Evolutionary conservation across 2,329 filamentous ascomycete genomes (phyloP).

Genomic region (Aspergillus sp.): DNA sequence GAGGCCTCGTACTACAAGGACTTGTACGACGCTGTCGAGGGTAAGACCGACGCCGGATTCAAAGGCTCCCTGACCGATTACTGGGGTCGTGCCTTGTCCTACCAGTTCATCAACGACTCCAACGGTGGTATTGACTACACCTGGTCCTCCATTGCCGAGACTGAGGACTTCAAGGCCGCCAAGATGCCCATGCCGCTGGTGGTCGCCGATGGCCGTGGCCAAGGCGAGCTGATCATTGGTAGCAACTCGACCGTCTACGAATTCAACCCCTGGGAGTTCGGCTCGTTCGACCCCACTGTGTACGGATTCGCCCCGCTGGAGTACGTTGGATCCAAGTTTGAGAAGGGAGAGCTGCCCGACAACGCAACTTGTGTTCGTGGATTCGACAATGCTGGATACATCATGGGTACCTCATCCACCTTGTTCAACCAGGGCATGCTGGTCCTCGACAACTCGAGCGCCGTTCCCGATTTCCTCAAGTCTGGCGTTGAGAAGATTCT

Average conservation of each 20-base stretch:
- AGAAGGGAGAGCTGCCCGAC: slow-evolving; percentile 53
- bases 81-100: slow-evolving; percentile 78
- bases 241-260: slow-evolving; percentile 73
- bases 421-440: slow-evolving; percentile 78
- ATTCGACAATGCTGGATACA: slow-evolving; percentile 75
- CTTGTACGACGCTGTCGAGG: slow-evolving; percentile 53
- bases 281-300: slow-evolving; percentile 68
- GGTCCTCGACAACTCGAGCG: slow-evolving; percentile 50
- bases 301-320: slow-evolving; percentile 66
- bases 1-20: slow-evolving; percentile 60
- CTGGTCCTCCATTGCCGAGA: slow-evolving; percentile 68
- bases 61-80: slow-evolving; percentile 77
- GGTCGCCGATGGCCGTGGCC: slow-evolving; percentile 61
- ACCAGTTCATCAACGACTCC: slow-evolving; percentile 71
- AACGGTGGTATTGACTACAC: slow-evolving; percentile 72
- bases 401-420: slow-evolving; percentile 81
- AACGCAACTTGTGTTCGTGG: slow-evolving; percentile 65
- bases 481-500: slow-evolving; percentile 52
- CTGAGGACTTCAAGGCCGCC: slow-evolving; percentile 55
- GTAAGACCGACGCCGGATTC: slow-evolving; percentile 61
- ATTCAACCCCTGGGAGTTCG: slow-evolving; percentile 76
- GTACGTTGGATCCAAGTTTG: slow-evolving; percentile 71
- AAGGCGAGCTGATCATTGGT: slow-evolving; percentile 56
- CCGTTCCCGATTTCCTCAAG: slow-evolving; percentile 49
- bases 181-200: slow-evolving; percentile 67